Base-by-base conservation (phyloP, 2,329 filamentous ascomycete species). In the Paraconiothyrium sp. region DNA sequence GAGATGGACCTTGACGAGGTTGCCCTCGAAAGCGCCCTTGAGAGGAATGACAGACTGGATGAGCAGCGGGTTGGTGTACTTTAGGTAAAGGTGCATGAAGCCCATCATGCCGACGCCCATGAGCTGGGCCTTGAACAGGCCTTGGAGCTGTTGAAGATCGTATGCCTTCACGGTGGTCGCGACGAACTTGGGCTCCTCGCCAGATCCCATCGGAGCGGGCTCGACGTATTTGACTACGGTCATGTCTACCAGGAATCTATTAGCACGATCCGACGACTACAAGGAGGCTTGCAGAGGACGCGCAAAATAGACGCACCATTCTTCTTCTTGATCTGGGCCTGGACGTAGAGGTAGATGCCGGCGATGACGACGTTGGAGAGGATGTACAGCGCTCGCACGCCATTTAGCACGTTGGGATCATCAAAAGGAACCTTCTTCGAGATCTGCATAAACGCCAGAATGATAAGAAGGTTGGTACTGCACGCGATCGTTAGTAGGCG, bases 221-320 rank as follows among this genome's bases (percentile, higher is more conserved):
- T 99, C 95, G 79, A 99, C 94, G 83, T 99, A 99, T 84, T 99
- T 98, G 78, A 99, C 89, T 3, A 95, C 97, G 27, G 94, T 97
- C 83, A 97, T 88, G 79, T 99, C 95, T 98, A 76, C 24, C 6
- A 16, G 5, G 1, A 32, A 55, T 49, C 70, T 57, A 52, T 75
- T 60, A 73, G 69, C 65, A n/a, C 55, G 46, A 22, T 14, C 13
- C n/a, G 44, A 20, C 7, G 22, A 48, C 27, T 22, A 24, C 13
- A 16, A 16, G 14, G 30, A 27, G 44, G 20, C 24, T 16, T 24
- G 43, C 43, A 46, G 16, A 20, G 22, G 16, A 11, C 4, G 20
- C 35, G n/a, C 24, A 32, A 32, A 6, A 16, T 24, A 6, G 13
- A 78, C 87, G 64, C 86, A 98, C 95, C 95, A 86, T 96, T 97